phyloP scores from a whole-genome alignment of 306 rosid genomes.

The Quercus ilex region DNA sequence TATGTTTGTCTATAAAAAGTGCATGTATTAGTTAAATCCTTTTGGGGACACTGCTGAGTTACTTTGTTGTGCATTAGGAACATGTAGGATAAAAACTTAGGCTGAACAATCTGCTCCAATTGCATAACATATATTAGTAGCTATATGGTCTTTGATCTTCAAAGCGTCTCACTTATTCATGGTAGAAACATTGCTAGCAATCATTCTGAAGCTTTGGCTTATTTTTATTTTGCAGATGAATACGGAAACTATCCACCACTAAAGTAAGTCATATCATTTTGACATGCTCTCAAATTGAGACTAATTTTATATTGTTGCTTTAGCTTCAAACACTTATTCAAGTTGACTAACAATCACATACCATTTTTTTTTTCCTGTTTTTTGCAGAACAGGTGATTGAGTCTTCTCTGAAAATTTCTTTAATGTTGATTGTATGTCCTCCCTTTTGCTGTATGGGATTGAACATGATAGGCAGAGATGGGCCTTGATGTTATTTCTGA shows the following conservation, averaged over 20 bases:
- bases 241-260: constrained; percentile 54
- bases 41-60: too few species aligned
- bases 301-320: not conserved
- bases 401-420: constrained; percentile 20
- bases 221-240: constrained; percentile 50
- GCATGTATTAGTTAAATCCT: too few species aligned
- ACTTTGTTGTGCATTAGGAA: too few species aligned
- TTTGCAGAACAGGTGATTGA: constrained; percentile 71
- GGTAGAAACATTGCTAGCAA: not conserved
- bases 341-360: constrained; percentile 18
- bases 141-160: not conserved
- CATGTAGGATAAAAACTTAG: too few species aligned
- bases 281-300: not conserved
- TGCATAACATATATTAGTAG: too few species aligned
- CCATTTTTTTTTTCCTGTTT: constrained; percentile 10
- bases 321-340: constrained; percentile 1
- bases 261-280: constrained; percentile 5
- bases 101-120: too few species aligned
- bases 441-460: not conserved
- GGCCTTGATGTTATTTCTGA: constrained; percentile 9
- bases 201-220: constrained; percentile 21
- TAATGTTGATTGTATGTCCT: constrained; percentile 7
- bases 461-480: constrained; percentile 9
- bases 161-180: too few species aligned
- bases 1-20: too few species aligned